Base-by-base conservation (phyloP, 2,329 filamentous ascomycete species). In the Pseudonectria foliicola region DNA sequence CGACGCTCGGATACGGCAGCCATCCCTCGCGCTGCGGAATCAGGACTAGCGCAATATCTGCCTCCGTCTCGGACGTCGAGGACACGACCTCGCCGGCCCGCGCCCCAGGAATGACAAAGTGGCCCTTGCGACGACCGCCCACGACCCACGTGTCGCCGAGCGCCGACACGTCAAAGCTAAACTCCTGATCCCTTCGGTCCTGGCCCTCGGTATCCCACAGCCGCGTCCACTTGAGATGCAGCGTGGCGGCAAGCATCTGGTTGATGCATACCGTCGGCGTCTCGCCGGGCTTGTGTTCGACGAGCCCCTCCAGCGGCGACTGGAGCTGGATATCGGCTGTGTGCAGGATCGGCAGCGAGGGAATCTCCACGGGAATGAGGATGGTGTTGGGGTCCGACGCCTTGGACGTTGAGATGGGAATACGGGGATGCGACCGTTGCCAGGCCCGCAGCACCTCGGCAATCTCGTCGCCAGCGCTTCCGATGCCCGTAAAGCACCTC, bases 361-460 rank as follows among this genome's bases (percentile, higher is more conserved):
- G 90, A 2, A 98, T 78, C 39, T 95, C 87, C 11, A 98, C 89
- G 0, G 89, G 85, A 34, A 98, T 93, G 21, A 83, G 68, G 48
- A 98, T 89, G 10, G 78, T 80, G 73, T 72, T 42, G 59, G 68
- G 45, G 13, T 72, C 64, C 5, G 44, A 42, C 1, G 36, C 34
- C 6, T 49, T 39, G 2, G 40, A 33, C 3, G 50, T 35, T 7
- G 52, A 41, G 0, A 64, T 40, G 3, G 43, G 24, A 10, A 66
- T 36, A 6, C 37, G 48, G 10, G 50, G 39, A 16, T 60, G 48
- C 5, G 42, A 37, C n/a, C 40, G 39, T 34, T 56, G 59, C 62
- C 62, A 65, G 3, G 35, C 29, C 1, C 52, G 40, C 4, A 71
- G 48, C 26, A 54, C 47, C 2, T 48, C 26, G 0, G 54, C 43